phyloP scores from a whole-genome alignment of 179 eudicot genomes.

The Beta macrorhiza region DNA sequence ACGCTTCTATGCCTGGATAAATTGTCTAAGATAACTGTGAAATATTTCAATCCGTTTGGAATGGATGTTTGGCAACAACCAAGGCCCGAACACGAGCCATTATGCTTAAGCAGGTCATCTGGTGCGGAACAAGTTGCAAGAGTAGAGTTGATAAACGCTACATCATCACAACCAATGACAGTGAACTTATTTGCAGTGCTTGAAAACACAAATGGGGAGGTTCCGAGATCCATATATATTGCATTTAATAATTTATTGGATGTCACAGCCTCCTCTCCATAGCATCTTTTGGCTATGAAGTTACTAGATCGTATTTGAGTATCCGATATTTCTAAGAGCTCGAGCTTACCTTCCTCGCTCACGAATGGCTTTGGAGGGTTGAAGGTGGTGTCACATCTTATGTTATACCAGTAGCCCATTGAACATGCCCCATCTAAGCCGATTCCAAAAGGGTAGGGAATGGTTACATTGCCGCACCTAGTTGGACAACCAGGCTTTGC shows the following conservation, averaged over 20 bases:
- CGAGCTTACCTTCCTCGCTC: not conserved
- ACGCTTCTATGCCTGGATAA: constrained; percentile 20
- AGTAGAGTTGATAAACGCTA: constrained; percentile 6
- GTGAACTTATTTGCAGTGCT: constrained; percentile 39
- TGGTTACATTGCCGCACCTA: constrained; percentile 36
- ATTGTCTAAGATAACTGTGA: not conserved
- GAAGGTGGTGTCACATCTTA: constrained; percentile 34
- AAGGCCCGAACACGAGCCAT: constrained; percentile 19
- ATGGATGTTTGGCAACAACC: constrained; percentile 26
- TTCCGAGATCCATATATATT: too few species aligned
- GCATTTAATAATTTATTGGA: too few species aligned
- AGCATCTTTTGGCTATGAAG: constrained; percentile 29
- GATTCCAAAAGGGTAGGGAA: constrained; percentile 44
- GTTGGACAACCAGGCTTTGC: constrained; percentile 38
- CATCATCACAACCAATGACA: constrained; percentile 48
- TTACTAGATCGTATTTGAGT: constrained; percentile 31
- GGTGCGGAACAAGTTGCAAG: not conserved
- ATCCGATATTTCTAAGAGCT: constrained; percentile 37
- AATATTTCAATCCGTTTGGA: constrained; percentile 23
- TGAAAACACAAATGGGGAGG: constrained; percentile 37
- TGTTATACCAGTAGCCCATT: constrained; percentile 13
- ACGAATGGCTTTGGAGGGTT: constrained; percentile 45
- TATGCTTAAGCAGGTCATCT: constrained; percentile 6
- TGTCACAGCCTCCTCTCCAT: constrained; percentile 24
- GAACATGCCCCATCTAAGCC: constrained; percentile 36